Conservation (phyloP, 73 alveolate species). For the Paramecium octaurelia region DNA sequence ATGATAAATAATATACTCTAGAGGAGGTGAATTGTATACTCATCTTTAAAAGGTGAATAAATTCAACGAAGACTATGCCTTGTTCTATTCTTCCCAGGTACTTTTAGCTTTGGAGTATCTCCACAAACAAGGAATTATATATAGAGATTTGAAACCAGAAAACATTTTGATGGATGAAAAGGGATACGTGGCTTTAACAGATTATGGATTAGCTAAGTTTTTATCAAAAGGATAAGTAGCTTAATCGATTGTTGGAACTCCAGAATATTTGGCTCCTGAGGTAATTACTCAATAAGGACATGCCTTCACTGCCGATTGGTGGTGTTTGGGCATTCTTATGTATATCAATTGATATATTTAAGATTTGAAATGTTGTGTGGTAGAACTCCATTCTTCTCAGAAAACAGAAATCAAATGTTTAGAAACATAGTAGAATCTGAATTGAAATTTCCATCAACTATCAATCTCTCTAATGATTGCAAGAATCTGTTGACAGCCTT, state of each 20-base stretch:
- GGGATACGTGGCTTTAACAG: constrained; percentile 81
- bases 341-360: neutral
- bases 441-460: constrained; percentile 81
- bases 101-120: constrained; percentile 74
- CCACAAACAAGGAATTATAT: constrained; percentile 71
- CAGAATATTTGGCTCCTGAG: constrained; percentile 89
- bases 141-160: constrained; percentile 92
- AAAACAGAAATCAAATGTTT: constrained; percentile 88
- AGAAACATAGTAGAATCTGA: constrained; percentile 87
- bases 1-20: neutral
- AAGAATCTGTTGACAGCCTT: constrained; percentile 54
- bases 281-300: constrained; percentile 76
- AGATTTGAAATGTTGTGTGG: constrained; percentile 97
- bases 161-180: constrained; percentile 78
- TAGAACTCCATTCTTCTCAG: constrained; percentile 94
- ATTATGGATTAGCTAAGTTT: constrained; percentile 84
- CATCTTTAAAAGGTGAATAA: constrained; percentile 46
- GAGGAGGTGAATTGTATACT: constrained; percentile 61
- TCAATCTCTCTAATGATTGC: constrained; percentile 79
- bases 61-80: constrained; percentile 47
- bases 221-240: constrained; percentile 69
- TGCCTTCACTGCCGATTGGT: constrained; percentile 75
- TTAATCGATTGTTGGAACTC: constrained; percentile 79
- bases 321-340: constrained; percentile 80
- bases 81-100: constrained; percentile 53